A percentile compares a stretch with the other conserved stretches of the same genome.
phyloP scores from a whole-genome alignment of 345 rosid species.

The Acer campestre region DNA sequence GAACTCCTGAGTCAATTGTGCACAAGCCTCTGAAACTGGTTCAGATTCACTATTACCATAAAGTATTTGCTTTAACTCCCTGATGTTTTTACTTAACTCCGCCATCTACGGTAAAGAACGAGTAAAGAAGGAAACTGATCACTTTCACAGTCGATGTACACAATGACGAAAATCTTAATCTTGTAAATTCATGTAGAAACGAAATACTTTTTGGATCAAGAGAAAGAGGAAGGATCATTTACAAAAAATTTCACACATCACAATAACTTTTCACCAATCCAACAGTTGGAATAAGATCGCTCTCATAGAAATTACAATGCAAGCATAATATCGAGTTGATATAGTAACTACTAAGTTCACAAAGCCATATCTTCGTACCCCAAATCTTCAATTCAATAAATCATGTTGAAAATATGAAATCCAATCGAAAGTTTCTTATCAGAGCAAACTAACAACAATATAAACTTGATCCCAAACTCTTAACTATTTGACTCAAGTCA shows the following conservation, averaged over 20 bases:
- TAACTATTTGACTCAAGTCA: not conserved
- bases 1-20: slow-evolving; percentile 90
- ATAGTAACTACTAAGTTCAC: not conserved
- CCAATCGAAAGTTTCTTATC: not conserved
- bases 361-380: not conserved
- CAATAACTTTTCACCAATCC: not conserved
- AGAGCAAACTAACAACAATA: not conserved
- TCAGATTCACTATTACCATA: slow-evolving; percentile 97
- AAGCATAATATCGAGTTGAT: not conserved
- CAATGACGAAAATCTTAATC: too few relatives aligned
- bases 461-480: not conserved
- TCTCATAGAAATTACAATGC: not conserved
- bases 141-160: not conserved
- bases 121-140: not conserved
- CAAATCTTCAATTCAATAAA: not conserved
- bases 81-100: slow-evolving; percentile 71
- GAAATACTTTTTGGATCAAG: not conserved
- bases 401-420: not conserved
- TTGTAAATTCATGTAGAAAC: not conserved
- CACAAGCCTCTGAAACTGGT: slow-evolving; percentile 93
- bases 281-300: not conserved
- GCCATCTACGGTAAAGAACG: slow-evolving; percentile 51
- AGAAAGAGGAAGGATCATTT: not conserved
- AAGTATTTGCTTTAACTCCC: slow-evolving; percentile 87
- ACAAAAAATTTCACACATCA: not conserved